phyloP scores from a whole-genome alignment of 2,329 filamentous ascomycete species.

The Aspergillus fischeri region DNA sequence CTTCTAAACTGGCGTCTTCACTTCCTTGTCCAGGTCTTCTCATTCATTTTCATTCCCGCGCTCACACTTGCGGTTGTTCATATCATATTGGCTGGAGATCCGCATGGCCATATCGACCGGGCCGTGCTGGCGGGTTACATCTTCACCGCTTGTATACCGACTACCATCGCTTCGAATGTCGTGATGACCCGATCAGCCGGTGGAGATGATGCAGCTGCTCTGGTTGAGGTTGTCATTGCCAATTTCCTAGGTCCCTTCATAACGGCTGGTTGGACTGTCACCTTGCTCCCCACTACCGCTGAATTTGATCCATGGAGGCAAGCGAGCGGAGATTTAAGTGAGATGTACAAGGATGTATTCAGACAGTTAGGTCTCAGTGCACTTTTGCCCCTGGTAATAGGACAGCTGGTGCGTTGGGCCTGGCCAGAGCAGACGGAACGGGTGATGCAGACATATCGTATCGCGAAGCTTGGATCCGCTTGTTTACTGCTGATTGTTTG shows the following conservation, averaged over 20 bases:
- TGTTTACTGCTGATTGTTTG: slow-evolving; percentile 53
- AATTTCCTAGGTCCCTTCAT: slow-evolving; percentile 67
- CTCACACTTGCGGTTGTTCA: slow-evolving; percentile 57
- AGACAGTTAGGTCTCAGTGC: slow-evolving; percentile 66
- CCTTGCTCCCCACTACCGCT: slow-evolving; percentile 45
- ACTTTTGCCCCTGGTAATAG: slow-evolving; percentile 59
- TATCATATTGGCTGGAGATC: slow-evolving; percentile 45
- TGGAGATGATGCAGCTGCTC: slow-evolving; percentile 62
- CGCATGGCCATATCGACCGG: slow-evolving; percentile 52
- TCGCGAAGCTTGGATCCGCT: slow-evolving; percentile 43
- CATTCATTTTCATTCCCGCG: slow-evolving; percentile 62
- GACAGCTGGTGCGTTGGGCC: slow-evolving; percentile 56
- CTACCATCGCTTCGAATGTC: slow-evolving; percentile 69
- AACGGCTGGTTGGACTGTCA: slow-evolving; percentile 59
- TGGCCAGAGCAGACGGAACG: slow-evolving; percentile 44
- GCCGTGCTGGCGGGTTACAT: slow-evolving; percentile 65
- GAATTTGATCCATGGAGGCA: slow-evolving; percentile 39
- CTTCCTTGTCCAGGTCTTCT: slow-evolving; percentile 62
- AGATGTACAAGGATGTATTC: slow-evolving; percentile 64
- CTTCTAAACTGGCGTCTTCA: slow-evolving; percentile 65
- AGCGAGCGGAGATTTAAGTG: slow-evolving; percentile 50
- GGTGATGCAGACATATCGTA: slow-evolving; percentile 51
- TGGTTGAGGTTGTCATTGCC: slow-evolving; percentile 66
- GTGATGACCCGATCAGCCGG: slow-evolving; percentile 68
- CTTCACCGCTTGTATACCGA: slow-evolving; percentile 64